A percentile compares a stretch with the other conserved stretches of the same genome.
These are phyloP conservation scores for Aspergillus leporis DNA, from an alignment of 495 filamentous ascomycete species.

Conservation along the genomic window DNA sequence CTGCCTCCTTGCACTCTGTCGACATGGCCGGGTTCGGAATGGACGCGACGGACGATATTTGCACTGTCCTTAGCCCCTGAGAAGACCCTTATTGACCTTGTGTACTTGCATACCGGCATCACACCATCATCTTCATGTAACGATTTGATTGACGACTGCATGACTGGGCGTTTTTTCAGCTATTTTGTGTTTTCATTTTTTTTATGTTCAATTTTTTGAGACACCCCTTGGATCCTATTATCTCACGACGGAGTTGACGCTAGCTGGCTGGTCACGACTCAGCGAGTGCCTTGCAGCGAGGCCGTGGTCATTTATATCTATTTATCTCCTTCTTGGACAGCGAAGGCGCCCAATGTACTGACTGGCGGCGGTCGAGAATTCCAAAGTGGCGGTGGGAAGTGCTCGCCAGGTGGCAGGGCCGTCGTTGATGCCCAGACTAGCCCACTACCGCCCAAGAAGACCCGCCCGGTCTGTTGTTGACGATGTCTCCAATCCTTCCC, in stretches of 20 bases:
- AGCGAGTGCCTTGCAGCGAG: conserved; percentile 19
- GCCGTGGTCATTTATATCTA: conserved; percentile 15
- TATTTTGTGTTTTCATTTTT: conserved; percentile 18
- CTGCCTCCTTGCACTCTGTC: conserved; percentile 49
- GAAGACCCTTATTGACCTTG: conserved; percentile 17
- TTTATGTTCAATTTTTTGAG: background rate
- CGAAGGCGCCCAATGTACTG: background rate
- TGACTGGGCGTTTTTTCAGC: conserved; percentile 48
- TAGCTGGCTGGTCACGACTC: conserved; percentile 42
- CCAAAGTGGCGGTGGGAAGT: conserved; percentile 19
- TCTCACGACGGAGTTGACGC: conserved; percentile 35
- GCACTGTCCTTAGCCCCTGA: conserved; percentile 43
- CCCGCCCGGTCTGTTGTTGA: background rate
- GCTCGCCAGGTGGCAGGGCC: conserved; percentile 13
- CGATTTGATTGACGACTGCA: conserved; percentile 51
- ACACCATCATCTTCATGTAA: conserved; percentile 46
- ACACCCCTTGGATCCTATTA: conserved; percentile 26
- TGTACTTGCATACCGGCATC: conserved; percentile 35
- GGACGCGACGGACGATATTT: conserved; percentile 42
- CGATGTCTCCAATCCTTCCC: background rate
- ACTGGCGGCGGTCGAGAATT: conserved; percentile 6
- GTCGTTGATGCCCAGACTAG: conserved; percentile 14
- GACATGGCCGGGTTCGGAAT: conserved; percentile 52
- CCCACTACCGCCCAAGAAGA: conserved; percentile 2
- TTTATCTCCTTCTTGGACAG: background rate